Percentiles rank a stretch among this genome's conserved stretches.
Evolutionary conservation across 805 yeast species (phyloP).

Genomic region (Tanozyma kutaoensis): DNA sequence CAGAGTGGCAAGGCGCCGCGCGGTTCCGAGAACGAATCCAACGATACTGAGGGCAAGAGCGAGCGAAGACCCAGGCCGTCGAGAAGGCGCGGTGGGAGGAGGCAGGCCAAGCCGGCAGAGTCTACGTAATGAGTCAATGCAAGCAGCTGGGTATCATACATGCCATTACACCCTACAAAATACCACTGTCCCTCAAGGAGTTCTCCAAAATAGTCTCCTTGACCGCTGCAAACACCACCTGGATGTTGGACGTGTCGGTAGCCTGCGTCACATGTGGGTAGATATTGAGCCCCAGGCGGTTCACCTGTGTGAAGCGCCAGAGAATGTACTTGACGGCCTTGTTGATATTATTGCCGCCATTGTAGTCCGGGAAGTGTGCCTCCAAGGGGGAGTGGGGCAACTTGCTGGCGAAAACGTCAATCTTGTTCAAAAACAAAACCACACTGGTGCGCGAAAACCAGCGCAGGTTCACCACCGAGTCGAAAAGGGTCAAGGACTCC

Average conservation of each 20-base stretch:
- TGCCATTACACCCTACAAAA: no score
- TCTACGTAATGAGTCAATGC: no score
- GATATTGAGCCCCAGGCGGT: slow-evolving; percentile 67
- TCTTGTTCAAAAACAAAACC: slow-evolving; percentile 77
- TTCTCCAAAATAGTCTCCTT: slow-evolving; percentile 71
- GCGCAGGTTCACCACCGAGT: slow-evolving; percentile 80
- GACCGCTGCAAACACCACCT: slow-evolving; percentile 74
- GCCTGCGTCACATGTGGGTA: slow-evolving; percentile 93
- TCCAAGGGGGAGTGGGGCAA: slow-evolving; percentile 71
- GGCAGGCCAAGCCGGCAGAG: no score
- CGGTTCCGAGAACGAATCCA: no score
- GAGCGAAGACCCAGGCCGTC: no score
- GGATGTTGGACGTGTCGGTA: slow-evolving; percentile 81
- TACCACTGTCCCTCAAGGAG: slow-evolving; percentile 62
- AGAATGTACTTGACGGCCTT: slow-evolving; percentile 86
- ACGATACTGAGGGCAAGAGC: no score
- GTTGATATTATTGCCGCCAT: slow-evolving; percentile 79
- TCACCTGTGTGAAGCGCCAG: slow-evolving; percentile 80
- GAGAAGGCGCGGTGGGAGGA: no score
- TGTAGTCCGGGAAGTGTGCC: slow-evolving; percentile 77
- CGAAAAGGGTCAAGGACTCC: slow-evolving; percentile 64
- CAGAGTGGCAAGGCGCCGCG: no score
- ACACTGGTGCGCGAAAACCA: slow-evolving; percentile 87
- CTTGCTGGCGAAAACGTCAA: slow-evolving; percentile 82
- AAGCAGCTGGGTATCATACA: no score